These are phyloP conservation scores for Phragmites australis DNA, from an alignment of 176 grass and related monocot genomes.

Conservation along the genomic window DNA sequence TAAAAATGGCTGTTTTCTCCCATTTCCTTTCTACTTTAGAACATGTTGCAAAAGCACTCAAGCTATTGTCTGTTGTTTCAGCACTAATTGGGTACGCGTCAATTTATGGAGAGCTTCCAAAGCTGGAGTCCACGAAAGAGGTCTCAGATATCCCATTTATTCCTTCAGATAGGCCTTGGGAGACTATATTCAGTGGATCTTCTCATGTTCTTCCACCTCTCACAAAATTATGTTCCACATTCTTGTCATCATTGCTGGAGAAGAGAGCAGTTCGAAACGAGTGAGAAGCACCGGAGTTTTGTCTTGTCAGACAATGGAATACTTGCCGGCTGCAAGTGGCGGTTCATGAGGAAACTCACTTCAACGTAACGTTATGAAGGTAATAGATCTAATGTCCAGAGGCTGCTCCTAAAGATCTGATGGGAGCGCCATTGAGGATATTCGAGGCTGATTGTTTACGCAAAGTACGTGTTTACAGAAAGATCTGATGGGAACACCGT, in stretches of 20 bases:
- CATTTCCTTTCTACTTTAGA: background rate
- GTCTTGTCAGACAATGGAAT: background rate
- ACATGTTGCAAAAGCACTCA: background rate
- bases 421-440: too few species aligned
- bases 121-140: constrained; percentile 49
- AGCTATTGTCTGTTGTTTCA: constrained; percentile 45
- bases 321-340: background rate
- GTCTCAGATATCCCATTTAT: constrained; percentile 63
- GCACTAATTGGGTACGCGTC: constrained; percentile 68
- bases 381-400: background rate
- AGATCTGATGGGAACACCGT: background rate
- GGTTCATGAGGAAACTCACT: background rate
- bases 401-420: too few species aligned
- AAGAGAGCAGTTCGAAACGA: constrained; percentile 49
- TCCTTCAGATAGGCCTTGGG: constrained; percentile 85
- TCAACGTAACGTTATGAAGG: background rate
- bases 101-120: constrained; percentile 74
- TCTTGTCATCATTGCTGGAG: constrained; percentile 83
- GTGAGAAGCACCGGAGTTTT: constrained; percentile 10
- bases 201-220: constrained; percentile 84
- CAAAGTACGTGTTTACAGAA: too few species aligned
- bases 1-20: background rate
- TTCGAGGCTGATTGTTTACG: too few species aligned
- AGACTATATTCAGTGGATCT: constrained; percentile 87
- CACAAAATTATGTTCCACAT: constrained; percentile 69